These are phyloP conservation scores for Pelargonium cotyledonis DNA, from an alignment of 441 rosid genomes.

Conservation along the genomic window DNA sequence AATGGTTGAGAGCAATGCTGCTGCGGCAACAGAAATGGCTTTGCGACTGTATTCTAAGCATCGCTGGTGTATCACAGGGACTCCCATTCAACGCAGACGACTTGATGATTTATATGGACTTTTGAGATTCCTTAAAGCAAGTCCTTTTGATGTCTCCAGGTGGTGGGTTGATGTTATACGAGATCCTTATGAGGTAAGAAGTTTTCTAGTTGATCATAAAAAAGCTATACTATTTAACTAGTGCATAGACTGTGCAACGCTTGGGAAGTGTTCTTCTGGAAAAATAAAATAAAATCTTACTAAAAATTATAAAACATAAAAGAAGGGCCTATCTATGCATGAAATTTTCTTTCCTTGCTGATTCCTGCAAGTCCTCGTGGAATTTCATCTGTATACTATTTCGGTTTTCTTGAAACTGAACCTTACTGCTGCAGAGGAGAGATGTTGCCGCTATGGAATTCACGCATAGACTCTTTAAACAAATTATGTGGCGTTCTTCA, in stretches of 20 bases:
- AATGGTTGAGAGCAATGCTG: conserved; percentile 94
- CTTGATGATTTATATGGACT: conserved; percentile 95
- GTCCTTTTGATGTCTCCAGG: conserved; percentile 71
- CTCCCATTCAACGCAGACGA: conserved; percentile 91
- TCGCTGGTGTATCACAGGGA: conserved; percentile 95
- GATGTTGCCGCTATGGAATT: conserved; percentile 69
- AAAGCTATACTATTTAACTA: neutral
- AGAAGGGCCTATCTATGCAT: neutral
- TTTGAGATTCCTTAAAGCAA: conserved; percentile 67
- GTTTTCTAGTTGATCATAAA: neutral
- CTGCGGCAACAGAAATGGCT: conserved; percentile 97
- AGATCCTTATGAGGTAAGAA: conserved; percentile 82
- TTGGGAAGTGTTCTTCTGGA: neutral
- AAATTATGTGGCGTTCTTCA: conserved; percentile 97
- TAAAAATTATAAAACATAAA: neutral
- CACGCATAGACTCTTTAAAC: conserved; percentile 65
- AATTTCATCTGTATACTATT: conserved; percentile 5
- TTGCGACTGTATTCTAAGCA: conserved; percentile 68
- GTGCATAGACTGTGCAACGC: neutral
- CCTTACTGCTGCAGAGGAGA: conserved; percentile 46
- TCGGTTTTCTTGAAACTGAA: conserved; percentile 11
- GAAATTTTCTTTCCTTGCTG: neutral
- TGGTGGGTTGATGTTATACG: conserved; percentile 93
- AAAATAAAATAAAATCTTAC: too few species aligned
- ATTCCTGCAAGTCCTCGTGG: neutral